Base-by-base conservation (phyloP, 495 filamentous ascomycete genomes). In the Friedmanniomyces endolithicus region DNA sequence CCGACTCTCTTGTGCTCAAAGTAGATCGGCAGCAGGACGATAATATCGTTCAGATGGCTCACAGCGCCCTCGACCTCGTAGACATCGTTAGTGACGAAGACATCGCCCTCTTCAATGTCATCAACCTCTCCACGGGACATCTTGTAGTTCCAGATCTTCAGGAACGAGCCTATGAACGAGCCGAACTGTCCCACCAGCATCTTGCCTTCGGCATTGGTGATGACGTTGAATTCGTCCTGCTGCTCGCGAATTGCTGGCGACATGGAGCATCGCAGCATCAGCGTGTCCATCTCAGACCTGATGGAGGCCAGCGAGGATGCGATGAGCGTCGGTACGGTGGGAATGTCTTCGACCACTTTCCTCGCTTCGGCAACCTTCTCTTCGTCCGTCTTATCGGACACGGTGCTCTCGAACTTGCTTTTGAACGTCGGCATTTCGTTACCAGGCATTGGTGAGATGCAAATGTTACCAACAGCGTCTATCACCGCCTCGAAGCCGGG, bases 151-250 rank as follows among this genome's bases (percentile, higher is more conserved):
- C 71, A 77, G 6, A 65, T 59, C 7, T 70, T 55, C 2, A 77
- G 58, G 45, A 77, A 76, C 34, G 72, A 65, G 0, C 69, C 70
- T 54, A 77, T 77, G 56, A 76, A 76, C 52, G 71, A 74, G 9
- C 74, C 74, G 27, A 76, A 74, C 48, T 77, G 74, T 1, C 74
- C 74, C 11, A 74, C 74, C 7, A 77, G 60, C 74, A 77, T 77
- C 40, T 74, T 68, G 0, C 74, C 74, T 0, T 65, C 58, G 0
- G 67, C 58, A 16, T 75, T 69, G 0, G 73, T 75, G 50, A 76
- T 77, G 27, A 77, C 72, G 39, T 76, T 76, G 63, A 75, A 76
- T 29, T 77, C 74, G 25, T 77, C 74, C 48, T 77, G 74, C 35
- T 77, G 73, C 48, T 77, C 74, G 29, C 74, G 68, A 37, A 75